Evolutionary conservation across 768 basidiomycete genomes (phyloP).

Genomic region (Cubamyces lactineus): DNA sequence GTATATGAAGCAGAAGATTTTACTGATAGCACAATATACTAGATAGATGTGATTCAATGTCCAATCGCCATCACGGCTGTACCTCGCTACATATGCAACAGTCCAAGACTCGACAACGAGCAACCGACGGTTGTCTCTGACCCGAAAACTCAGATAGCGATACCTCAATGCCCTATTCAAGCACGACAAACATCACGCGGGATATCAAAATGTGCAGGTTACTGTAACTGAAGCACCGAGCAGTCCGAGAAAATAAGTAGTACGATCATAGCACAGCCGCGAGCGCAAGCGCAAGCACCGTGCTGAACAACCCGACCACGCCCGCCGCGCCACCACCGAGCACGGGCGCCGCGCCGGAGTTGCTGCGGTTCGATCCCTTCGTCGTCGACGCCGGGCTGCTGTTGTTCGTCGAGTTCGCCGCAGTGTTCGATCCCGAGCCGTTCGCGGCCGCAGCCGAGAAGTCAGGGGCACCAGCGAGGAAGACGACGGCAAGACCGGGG

Average conservation of each 20-base stretch:
- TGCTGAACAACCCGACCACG: neutral
- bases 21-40: neutral
- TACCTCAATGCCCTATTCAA: neutral
- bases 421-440: neutral
- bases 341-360: neutral
- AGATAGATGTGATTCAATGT: too few species aligned
- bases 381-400: neutral
- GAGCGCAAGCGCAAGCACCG: neutral
- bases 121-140: neutral
- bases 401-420: neutral
- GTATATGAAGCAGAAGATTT: constrained; percentile 6
- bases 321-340: neutral
- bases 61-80: too few species aligned
- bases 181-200: neutral
- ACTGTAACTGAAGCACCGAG: neutral
- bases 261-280: constrained; percentile 1
- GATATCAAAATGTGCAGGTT: neutral
- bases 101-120: too few species aligned
- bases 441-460: neutral
- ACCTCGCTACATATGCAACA: too few species aligned
- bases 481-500: constrained; percentile 53
- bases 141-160: neutral
- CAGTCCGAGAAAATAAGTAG: neutral
- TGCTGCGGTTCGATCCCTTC: neutral
- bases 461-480: constrained; percentile 24